Conservation (phyloP, 2,329 filamentous ascomycete genomes). For the Colletotrichum chlorophyti region DNA sequence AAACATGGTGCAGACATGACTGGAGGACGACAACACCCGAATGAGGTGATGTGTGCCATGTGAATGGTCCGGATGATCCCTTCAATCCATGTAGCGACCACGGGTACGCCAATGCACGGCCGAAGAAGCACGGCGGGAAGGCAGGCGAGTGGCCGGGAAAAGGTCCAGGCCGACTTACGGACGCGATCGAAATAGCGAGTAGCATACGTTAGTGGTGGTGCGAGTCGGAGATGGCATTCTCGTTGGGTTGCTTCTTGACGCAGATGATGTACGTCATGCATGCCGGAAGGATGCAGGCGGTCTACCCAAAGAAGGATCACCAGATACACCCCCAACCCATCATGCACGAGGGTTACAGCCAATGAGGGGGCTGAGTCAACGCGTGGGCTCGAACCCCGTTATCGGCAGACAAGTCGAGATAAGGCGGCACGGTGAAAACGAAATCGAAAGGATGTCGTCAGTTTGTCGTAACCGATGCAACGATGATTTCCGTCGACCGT, state of each 20-base stretch:
- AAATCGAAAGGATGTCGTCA: too few species aligned
- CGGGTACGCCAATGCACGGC: slow-evolving; percentile 29
- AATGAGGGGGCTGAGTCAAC: background rate
- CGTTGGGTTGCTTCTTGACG: slow-evolving; percentile 14
- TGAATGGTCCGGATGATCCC: slow-evolving; percentile 26
- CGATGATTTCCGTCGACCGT: too few species aligned
- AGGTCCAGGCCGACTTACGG: background rate
- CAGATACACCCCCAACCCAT: slow-evolving; percentile 30
- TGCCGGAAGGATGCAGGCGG: slow-evolving; percentile 17
- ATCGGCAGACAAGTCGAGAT: slow-evolving; percentile 19
- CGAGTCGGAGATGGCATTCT: slow-evolving; percentile 15
- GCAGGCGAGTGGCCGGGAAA: slow-evolving; percentile 23
- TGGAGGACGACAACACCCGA: background rate
- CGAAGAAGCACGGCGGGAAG: slow-evolving; percentile 21
- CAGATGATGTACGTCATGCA: slow-evolving; percentile 30
- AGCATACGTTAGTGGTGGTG: background rate
- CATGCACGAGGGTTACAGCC: slow-evolving; percentile 9
- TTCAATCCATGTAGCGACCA: slow-evolving; percentile 10
- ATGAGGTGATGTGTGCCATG: background rate
- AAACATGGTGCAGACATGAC: background rate
- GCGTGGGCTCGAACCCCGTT: background rate
- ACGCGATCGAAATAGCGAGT: background rate
- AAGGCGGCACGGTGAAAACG: too few species aligned
- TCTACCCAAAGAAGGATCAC: slow-evolving; percentile 26
- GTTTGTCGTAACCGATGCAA: too few species aligned